phyloP scores from a whole-genome alignment of 345 rosid species.

The Pugionium dolabratum region DNA sequence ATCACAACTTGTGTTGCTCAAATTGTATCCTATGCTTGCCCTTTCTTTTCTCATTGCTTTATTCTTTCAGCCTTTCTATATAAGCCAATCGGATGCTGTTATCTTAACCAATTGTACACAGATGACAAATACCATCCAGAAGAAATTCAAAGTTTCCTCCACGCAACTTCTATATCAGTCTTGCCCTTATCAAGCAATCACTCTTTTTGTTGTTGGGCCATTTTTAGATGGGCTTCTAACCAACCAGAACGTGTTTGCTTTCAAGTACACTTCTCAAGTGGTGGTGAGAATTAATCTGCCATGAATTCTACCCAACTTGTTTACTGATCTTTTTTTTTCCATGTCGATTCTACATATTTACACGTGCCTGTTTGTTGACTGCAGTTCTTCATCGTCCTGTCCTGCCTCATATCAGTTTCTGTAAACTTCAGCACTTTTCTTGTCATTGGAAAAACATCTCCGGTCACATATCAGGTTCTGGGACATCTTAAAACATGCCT shows the following conservation, averaged over 20 bases:
- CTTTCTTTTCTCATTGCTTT: constrained; percentile 25
- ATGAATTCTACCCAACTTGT: background rate
- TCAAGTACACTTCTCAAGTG: constrained; percentile 94
- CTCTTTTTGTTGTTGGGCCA: constrained; percentile 88
- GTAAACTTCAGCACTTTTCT: constrained; percentile 99
- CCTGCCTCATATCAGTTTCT: constrained; percentile 97
- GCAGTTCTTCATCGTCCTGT: constrained; percentile 99
- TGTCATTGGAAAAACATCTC: constrained; percentile 99
- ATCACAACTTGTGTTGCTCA: constrained; percentile 97
- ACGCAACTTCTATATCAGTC: constrained; percentile 99
- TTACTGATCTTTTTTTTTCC: constrained; percentile 7
- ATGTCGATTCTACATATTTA: constrained; percentile 13
- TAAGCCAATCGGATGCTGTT: constrained; percentile 24
- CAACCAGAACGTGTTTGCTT: constrained; percentile 89
- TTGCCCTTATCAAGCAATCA: constrained; percentile 95
- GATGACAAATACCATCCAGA: constrained; percentile 99
- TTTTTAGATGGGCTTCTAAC: constrained; percentile 96
- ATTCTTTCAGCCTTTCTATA: constrained; percentile 11
- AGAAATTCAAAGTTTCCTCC: constrained; percentile 98
- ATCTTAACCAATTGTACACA: constrained; percentile 61
- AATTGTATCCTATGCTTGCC: constrained; percentile 80
- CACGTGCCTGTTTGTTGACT: constrained; percentile 34
- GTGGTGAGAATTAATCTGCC: constrained; percentile 61
- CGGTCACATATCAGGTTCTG: constrained; percentile 98
- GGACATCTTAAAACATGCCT: constrained; percentile 98